Evolutionary conservation across 805 yeast species (phyloP).

Genomic region (Ogataea siamensis): DNA sequence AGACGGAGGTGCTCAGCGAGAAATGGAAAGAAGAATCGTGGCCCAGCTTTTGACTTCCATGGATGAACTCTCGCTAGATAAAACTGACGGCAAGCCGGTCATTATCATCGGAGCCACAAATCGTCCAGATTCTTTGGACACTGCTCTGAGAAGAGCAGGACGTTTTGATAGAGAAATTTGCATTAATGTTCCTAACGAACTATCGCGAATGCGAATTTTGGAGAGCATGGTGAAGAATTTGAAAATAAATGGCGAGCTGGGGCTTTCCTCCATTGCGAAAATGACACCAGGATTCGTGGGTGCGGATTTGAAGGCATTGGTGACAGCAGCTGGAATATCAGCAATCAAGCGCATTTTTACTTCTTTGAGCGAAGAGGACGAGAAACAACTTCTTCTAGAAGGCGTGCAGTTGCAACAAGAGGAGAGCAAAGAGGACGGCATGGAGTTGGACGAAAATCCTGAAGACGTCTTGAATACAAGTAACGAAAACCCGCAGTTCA

Average conservation of each 20-base stretch:
- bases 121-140: slow-evolving; percentile 91
- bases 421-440: slow-evolving; percentile 20
- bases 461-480: slow-evolving; percentile 5
- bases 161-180: slow-evolving; percentile 94
- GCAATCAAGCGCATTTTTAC: slow-evolving; percentile 91
- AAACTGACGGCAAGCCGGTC: slow-evolving; percentile 90
- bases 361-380: slow-evolving; percentile 45
- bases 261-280: slow-evolving; percentile 74
- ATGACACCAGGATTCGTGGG: slow-evolving; percentile 98
- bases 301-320: slow-evolving; percentile 91
- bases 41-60: slow-evolving; percentile 93
- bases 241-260: slow-evolving; percentile 67
- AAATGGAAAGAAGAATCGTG: slow-evolving; percentile 95
- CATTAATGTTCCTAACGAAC: slow-evolving; percentile 90
- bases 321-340: slow-evolving; percentile 90
- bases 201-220: slow-evolving; percentile 72
- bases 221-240: slow-evolving; percentile 67
- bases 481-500: slow-evolving; percentile 8
- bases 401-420: slow-evolving; percentile 15
- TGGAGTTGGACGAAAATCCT: slow-evolving; percentile 24
- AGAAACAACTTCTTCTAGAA: slow-evolving; percentile 22
- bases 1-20: slow-evolving; percentile 97
- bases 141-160: slow-evolving; percentile 95
- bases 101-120: slow-evolving; percentile 95
- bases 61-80: slow-evolving; percentile 86